A percentile compares a stretch with the other conserved stretches of the same genome.
Evolutionary conservation across 1,139 yeast genomes (phyloP).

Genomic region (Yarrowia galli): DNA sequence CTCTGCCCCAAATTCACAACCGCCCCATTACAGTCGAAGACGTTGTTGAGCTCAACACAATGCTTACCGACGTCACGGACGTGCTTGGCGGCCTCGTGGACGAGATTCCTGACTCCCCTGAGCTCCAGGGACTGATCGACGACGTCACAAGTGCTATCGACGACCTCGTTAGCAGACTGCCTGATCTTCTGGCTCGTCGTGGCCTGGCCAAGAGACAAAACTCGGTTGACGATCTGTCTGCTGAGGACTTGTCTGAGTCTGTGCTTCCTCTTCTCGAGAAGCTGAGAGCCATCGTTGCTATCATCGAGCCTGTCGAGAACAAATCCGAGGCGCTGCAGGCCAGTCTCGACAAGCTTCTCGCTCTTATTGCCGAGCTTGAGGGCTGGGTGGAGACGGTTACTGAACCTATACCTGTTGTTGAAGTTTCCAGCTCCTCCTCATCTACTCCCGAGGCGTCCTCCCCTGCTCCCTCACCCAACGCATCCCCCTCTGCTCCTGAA

Average conservation of each 20-base stretch:
- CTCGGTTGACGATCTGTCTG: neutral
- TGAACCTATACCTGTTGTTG: no score
- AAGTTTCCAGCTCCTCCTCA: neutral
- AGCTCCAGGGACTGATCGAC: neutral
- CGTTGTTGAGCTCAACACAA: neutral
- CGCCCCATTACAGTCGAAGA: neutral
- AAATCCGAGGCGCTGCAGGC: neutral
- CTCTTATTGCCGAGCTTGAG: neutral
- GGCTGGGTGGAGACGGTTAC: neutral
- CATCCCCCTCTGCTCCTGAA: neutral
- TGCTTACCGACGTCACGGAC: neutral
- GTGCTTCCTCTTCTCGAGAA: neutral
- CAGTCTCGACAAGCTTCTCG: neutral
- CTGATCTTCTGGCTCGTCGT: neutral
- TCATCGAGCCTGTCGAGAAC: neutral
- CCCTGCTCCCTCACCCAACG: no score
- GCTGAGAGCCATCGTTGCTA: neutral
- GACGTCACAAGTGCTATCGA: neutral
- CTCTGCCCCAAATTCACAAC: neutral
- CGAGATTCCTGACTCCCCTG: neutral
- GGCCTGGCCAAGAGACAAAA: neutral
- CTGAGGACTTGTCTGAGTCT: neutral
- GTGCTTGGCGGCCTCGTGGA: neutral
- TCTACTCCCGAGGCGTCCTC: no score
- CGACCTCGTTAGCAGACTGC: neutral